A percentile compares a stretch with the other conserved stretches of the same genome.
phyloP scores from a whole-genome alignment of 2,329 filamentous ascomycete genomes.

The Lecanosticta acicola region DNA sequence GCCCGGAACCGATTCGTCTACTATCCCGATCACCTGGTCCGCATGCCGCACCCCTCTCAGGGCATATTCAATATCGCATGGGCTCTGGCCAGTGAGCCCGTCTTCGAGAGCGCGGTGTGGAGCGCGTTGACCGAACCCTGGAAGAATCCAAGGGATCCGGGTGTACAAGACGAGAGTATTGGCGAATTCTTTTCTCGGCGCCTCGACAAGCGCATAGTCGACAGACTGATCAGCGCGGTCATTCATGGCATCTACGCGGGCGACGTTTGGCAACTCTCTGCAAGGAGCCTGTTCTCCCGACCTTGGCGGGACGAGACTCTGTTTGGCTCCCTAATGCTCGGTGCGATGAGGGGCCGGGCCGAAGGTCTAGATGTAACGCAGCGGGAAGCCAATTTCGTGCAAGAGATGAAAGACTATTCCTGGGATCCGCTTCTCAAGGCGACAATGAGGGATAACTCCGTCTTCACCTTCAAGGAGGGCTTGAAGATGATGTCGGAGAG shows the following conservation, averaged over 20 bases:
- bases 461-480: conserved; percentile 43
- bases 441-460: conserved; percentile 32
- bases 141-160: conserved; percentile 26
- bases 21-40: conserved; percentile 76
- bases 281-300: conserved; percentile 55
- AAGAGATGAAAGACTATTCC: conserved; percentile 30
- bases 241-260: conserved; percentile 91
- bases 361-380: conserved; percentile 35
- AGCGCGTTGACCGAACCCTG: conserved; percentile 34
- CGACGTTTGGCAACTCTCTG: conserved; percentile 74
- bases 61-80: conserved; percentile 23
- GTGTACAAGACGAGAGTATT: conserved; percentile 62
- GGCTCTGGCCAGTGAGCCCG: conserved; percentile 45
- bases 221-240: conserved; percentile 69
- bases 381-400: conserved; percentile 29
- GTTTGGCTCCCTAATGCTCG: conserved; percentile 37
- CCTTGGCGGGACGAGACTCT: conserved; percentile 46
- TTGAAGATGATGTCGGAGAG: conserved; percentile 36
- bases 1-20: conserved; percentile 72
- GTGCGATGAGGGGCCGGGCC: conserved; percentile 25
- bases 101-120: conserved; percentile 47
- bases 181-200: conserved; percentile 58
- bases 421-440: conserved; percentile 32
- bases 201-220: conserved; percentile 51
- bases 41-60: conserved; percentile 48